phyloP scores from a whole-genome alignment of 768 basidiomycete genomes.

The Coprinopsis sp. region DNA sequence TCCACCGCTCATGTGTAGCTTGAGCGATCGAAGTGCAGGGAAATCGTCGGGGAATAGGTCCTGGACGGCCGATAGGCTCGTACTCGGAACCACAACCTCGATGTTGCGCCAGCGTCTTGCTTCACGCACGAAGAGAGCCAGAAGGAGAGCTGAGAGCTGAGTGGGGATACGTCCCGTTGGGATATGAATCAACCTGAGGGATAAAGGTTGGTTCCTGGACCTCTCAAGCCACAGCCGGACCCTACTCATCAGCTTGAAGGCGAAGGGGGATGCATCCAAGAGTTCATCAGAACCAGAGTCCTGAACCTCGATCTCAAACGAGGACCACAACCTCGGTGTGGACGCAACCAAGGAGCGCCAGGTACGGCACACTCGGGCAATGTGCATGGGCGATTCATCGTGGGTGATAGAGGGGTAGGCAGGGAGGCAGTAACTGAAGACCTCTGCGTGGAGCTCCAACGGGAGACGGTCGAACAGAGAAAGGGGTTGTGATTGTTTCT shows the following conservation, averaged over 20 bases:
- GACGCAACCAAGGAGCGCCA: constrained; percentile 38
- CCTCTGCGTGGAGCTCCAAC: constrained; percentile 41
- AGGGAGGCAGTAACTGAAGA: constrained; percentile 38
- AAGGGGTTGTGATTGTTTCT: not conserved
- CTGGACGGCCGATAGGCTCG: constrained; percentile 22
- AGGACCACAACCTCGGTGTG: constrained; percentile 45
- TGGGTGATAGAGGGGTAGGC: constrained; percentile 27
- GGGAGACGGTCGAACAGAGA: constrained; percentile 35
- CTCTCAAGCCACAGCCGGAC: constrained; percentile 33
- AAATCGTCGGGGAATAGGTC: constrained; percentile 18
- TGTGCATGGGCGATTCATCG: constrained; percentile 32
- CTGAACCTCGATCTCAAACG: constrained; percentile 33
- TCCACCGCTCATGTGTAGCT: constrained; percentile 24
- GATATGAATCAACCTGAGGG: constrained; percentile 25
- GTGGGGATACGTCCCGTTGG: constrained; percentile 16
- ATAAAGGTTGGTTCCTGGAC: constrained; percentile 31
- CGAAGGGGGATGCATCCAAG: not conserved
- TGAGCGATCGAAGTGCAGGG: constrained; percentile 28
- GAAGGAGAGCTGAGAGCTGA: constrained; percentile 21
- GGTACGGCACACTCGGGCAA: constrained; percentile 35
- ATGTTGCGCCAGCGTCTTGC: constrained; percentile 34
- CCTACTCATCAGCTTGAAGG: constrained; percentile 17
- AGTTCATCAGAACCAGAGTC: constrained; percentile 12
- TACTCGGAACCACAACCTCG: constrained; percentile 28
- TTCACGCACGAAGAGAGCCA: constrained; percentile 28